phyloP scores from a whole-genome alignment of 2,329 filamentous ascomycete genomes.

The Neopestalotiopsis sp. region DNA sequence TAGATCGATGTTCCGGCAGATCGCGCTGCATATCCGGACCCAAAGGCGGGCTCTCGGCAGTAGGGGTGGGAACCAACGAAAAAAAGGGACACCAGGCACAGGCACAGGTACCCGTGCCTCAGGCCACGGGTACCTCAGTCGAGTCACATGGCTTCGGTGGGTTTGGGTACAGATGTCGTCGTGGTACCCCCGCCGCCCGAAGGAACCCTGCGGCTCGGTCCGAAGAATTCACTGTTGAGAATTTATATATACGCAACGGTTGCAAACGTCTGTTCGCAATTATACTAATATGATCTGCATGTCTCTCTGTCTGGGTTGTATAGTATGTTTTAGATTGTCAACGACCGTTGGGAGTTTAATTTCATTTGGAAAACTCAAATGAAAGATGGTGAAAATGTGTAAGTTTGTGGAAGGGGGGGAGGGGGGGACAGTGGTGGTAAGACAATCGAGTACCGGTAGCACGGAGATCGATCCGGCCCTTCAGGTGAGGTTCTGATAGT shows the following conservation, averaged over 20 bases:
- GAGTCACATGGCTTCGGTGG: not conserved
- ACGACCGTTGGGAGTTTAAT: slow-evolving; percentile 1
- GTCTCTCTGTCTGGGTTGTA: not conserved
- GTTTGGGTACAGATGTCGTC: not conserved
- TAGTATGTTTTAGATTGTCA: not conserved
- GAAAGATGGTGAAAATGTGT: not conserved
- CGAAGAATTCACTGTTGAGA: not conserved
- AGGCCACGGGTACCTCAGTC: not conserved
- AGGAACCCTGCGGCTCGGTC: not conserved
- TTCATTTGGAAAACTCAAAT: not conserved
- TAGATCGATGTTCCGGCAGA: not conserved
- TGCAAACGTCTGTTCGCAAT: not conserved
- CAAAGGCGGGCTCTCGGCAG: not conserved
- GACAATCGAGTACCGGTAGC: not conserved
- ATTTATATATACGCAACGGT: not conserved
- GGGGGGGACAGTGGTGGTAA: not conserved
- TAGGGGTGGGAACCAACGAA: not conserved
- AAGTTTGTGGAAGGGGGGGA: not conserved
- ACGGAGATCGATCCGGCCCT: not conserved
- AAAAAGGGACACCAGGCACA: not conserved
- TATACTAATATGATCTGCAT: not conserved
- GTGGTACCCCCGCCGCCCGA: not conserved
- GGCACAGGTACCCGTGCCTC: not conserved
- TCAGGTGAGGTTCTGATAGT: not conserved
- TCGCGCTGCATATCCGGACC: not conserved